Percentiles rank a stretch among this genome's conserved stretches.
phyloP scores from a whole-genome alignment of 1,284 basidiomycete genomes.

The Leccinum pallidistipes region DNA sequence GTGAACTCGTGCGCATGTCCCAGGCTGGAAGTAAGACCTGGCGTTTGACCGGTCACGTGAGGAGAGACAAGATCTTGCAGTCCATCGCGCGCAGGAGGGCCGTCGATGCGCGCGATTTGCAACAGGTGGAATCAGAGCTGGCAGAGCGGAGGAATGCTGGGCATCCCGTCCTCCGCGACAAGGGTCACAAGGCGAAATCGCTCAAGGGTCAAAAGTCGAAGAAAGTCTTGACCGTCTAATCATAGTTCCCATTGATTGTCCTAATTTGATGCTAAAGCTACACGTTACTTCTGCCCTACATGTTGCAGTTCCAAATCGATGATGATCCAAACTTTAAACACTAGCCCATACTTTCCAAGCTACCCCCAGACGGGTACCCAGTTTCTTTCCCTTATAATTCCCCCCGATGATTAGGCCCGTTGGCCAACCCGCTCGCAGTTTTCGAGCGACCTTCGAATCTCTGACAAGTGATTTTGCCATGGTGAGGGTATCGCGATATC shows the following conservation, averaged over 20 bases:
- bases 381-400: background rate
- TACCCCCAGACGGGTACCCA: background rate
- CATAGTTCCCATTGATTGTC: conserved; percentile 4
- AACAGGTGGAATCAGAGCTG: conserved; percentile 27
- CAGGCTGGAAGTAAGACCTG: conserved; percentile 49
- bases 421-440: conserved; percentile 17
- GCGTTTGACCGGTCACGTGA: conserved; percentile 41
- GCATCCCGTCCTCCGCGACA: conserved; percentile 25
- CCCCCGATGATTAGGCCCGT: conserved; percentile 13
- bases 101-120: conserved; percentile 22
- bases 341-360: background rate
- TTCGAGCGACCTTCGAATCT: conserved; percentile 36
- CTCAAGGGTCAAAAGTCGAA: conserved; percentile 8
- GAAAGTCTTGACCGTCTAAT: conserved; percentile 14
- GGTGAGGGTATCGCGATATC: conserved; percentile 28
- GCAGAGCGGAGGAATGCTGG: conserved; percentile 25
- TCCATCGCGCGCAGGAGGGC: conserved; percentile 32
- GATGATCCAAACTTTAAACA: background rate
- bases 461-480: conserved; percentile 30
- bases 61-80: conserved; percentile 45
- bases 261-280: conserved; percentile 24
- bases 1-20: conserved; percentile 47
- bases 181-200: conserved; percentile 1
- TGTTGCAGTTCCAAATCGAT: background rate
- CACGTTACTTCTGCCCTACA: conserved; percentile 10